Percentiles rank a stretch among this genome's conserved stretches.
phyloP scores from a whole-genome alignment of 305 asterid genomes.

The Lippia alba region DNA sequence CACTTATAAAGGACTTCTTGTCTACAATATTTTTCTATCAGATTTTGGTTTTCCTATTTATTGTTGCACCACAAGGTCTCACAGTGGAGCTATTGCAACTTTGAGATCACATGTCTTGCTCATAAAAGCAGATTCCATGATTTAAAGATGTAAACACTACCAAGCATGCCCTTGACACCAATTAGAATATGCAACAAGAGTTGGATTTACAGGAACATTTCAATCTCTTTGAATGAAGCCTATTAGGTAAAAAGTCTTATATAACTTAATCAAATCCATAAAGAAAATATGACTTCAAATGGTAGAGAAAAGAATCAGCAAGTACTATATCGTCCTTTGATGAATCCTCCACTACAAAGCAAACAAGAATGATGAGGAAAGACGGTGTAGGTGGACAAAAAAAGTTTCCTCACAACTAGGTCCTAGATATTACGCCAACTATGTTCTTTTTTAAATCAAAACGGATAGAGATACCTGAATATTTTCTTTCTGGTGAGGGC shows the following conservation, averaged over 20 bases:
- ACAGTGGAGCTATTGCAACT: not conserved
- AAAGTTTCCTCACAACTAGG: not conserved
- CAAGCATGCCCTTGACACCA: not conserved
- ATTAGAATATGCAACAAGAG: not conserved
- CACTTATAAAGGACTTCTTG: not conserved
- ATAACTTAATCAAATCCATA: conserved; percentile 10
- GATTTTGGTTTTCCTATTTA: not conserved
- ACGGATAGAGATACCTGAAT: conserved; percentile 62
- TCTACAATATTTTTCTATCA: not conserved
- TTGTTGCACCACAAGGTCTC: no score
- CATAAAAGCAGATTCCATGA: not conserved
- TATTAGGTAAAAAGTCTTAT: not conserved
- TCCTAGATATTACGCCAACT: not conserved
- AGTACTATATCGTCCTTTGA: not conserved
- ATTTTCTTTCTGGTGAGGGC: conserved; percentile 86
- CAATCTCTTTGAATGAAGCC: not conserved
- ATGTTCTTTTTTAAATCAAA: conserved; percentile 15
- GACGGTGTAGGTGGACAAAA: not conserved
- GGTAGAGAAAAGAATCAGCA: not conserved
- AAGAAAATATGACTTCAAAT: not conserved
- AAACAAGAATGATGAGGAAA: not conserved
- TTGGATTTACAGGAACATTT: not conserved
- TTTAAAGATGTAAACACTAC: conserved; percentile 15
- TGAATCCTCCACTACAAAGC: not conserved
- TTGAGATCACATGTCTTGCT: conserved; percentile 1